Conservation (phyloP, 2,329 filamentous ascomycete species). For the Stagonosporopsis rhizophila region DNA sequence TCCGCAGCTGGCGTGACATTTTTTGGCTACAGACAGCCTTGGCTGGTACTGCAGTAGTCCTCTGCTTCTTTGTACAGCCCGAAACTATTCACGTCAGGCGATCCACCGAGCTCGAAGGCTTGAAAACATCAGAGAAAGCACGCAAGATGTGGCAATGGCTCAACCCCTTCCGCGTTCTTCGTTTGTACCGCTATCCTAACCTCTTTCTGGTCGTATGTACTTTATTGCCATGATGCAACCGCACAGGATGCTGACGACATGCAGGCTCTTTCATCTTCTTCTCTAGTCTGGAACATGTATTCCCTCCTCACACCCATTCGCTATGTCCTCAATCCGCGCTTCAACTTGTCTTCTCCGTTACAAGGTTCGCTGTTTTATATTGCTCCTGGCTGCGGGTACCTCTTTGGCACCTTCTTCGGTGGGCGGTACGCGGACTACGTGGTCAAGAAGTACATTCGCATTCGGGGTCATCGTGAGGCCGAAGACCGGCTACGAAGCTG, state of each 20-base stretch:
- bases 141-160: constrained; percentile 67
- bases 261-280: constrained; percentile 63
- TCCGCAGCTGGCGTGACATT: constrained; percentile 73
- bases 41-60: constrained; percentile 64
- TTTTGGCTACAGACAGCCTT: constrained; percentile 79
- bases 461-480: constrained; percentile 67
- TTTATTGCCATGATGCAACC: neutral
- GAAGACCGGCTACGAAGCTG: constrained; percentile 69
- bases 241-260: neutral
- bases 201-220: constrained; percentile 58
- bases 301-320: constrained; percentile 72
- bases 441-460: constrained; percentile 69
- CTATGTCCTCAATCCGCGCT: constrained; percentile 76
- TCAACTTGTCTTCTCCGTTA: constrained; percentile 70
- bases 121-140: constrained; percentile 58
- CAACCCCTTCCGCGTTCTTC: constrained; percentile 70
- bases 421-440: constrained; percentile 73
- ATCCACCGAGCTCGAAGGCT: constrained; percentile 66
- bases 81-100: constrained; percentile 75
- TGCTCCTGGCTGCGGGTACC: constrained; percentile 73
- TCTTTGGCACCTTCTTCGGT: constrained; percentile 74
- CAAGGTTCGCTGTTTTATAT: constrained; percentile 77
- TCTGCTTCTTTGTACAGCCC: constrained; percentile 71
- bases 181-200: constrained; percentile 73
- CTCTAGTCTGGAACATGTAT: constrained; percentile 80